Evolutionary conservation across 163 green algal genomes (phyloP), one percentile per base, ranked within the genome.

Genomic region (Chlorella variabilis): DNA sequence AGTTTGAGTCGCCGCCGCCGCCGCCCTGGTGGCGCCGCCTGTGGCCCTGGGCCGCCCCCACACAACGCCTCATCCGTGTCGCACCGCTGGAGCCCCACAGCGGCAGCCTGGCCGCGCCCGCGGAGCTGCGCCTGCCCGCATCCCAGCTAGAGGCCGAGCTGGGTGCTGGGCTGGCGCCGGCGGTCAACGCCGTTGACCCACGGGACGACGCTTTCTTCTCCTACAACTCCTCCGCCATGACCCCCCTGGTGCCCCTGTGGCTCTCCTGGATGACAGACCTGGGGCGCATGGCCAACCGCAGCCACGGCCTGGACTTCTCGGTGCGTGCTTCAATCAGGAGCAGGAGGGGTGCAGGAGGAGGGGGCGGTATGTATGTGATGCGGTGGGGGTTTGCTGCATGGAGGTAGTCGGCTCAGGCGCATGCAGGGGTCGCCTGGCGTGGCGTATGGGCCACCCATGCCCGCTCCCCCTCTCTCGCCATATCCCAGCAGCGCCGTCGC

Each of bases 251-350:
- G 38, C 81, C 81, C 11, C 29, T 51, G 9, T 62, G 62, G 25
- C 48, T 82, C 59, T 61, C 87, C 2, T 91, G 87, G 87, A 89
- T 91, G 85, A 77, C 86, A 9, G 71, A 91, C 48, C 42, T 23
- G 20, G 34, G 41, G 29, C 59, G 78, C 54, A 81, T 80, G 78
- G 39, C 17, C 29, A 68, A 74, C 51, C 77, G 79, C 29, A 78
- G 38, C 58, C 61, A 78, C 29, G 82, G 71, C 18, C 76, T 90
- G 20, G 83, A 95, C 75, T 77, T 90, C 4, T 29, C 77, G 7
- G 81, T 91, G 48, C 25, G 65, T n/a, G n/a, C n/a, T n/a, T n/a
- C n/a, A n/a, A n/a, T n/a, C n/a, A n/a, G n/a, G n/a, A n/a, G n/a
- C n/a, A n/a, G n/a, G n/a, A n/a, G n/a, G n/a, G n/a, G n/a, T n/a